These are phyloP conservation scores for Neurospora sp. DNA, from an alignment of 495 filamentous ascomycete genomes.

Conservation along the genomic window DNA sequence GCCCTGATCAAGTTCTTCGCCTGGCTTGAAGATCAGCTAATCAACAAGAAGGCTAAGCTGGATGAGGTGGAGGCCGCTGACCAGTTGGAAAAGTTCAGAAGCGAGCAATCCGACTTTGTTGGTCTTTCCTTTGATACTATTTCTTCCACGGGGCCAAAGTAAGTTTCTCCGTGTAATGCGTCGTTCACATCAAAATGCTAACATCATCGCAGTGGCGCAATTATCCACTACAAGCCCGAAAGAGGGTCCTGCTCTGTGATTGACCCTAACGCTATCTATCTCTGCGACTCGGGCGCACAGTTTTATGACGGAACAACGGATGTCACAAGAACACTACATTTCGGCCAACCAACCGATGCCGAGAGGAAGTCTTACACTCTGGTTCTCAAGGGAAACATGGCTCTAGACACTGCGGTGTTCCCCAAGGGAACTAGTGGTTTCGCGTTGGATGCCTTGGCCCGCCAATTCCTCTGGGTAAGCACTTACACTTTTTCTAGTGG, in stretches of 20 bases:
- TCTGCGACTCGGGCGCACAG: constrained; percentile 95
- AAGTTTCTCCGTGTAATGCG: constrained; percentile 8
- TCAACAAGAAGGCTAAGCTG: constrained; percentile 58
- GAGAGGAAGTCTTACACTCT: constrained; percentile 91
- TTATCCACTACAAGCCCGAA: constrained; percentile 96
- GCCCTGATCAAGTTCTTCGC: constrained; percentile 90
- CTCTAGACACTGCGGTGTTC: constrained; percentile 76
- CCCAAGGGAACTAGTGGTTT: constrained; percentile 93
- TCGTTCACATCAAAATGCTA: not conserved
- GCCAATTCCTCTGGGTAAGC: constrained; percentile 80
- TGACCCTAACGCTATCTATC: constrained; percentile 79
- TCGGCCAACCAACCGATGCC: constrained; percentile 72
- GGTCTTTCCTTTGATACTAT: constrained; percentile 95
- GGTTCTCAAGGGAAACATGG: constrained; percentile 93
- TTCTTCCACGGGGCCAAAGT: constrained; percentile 86
- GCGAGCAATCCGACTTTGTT: constrained; percentile 72
- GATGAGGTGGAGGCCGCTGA: constrained; percentile 90
- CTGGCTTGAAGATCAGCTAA: constrained; percentile 86
- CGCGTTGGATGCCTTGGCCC: constrained; percentile 78
- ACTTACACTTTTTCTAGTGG: not conserved
- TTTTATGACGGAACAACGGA: constrained; percentile 96
- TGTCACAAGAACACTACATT: constrained; percentile 88
- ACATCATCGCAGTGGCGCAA: constrained; percentile 49
- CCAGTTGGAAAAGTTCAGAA: constrained; percentile 75
- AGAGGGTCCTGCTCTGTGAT: constrained; percentile 71